Evolutionary conservation across 2,329 filamentous ascomycete genomes (phyloP), one percentile per base, ranked within the genome.

Genomic region (Trichoderma lentiforme): DNA sequence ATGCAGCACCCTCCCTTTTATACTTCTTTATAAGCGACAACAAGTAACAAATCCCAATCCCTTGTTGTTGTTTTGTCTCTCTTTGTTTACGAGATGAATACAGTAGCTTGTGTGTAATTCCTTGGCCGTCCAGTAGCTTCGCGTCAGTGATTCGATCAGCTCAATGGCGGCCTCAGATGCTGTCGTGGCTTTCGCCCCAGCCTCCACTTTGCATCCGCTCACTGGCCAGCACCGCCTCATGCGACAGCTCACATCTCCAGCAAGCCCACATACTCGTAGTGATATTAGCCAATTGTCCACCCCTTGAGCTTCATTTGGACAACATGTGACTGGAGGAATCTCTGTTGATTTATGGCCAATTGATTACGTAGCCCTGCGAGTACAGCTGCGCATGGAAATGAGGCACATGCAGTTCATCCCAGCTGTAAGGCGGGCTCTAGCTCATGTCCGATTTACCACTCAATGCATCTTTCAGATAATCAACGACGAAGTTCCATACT

Each of bases 181-280:
- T 66, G 60, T 71, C 61, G 69, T 28, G 69, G 51, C 57, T 63
- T 65, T 71, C 69, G 69, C 69, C 60, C 61, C 62, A 65, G 51
- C 62, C 69, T 71, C 69, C 69, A 71, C 69, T 64, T 53, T 66
- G 36, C 28, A 51, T 66, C 53, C 60, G 69, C 60, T 71, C 11
- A 63, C 69, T 63, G 62, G 69, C 53, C 43, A 70, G 65, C 65
- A 64, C 60, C 58, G 69, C 69, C 60, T 64, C 69, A 63, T 58
- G 61, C 64, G 51, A 70, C 67, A 70, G 58, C 67, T 61, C 67
- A 34, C 24, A 26, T 58, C n/a, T 18, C 28, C 47, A 36, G 43
- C 36, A 26, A 53, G 39, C 58, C 39, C 68, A 43, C 47, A 57
- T 32, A 43, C 36, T 8, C 15, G 36, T 18, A 43, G 15, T 8